Conservation (phyloP, 768 basidiomycete species). For the Trametes coccinea region DNA sequence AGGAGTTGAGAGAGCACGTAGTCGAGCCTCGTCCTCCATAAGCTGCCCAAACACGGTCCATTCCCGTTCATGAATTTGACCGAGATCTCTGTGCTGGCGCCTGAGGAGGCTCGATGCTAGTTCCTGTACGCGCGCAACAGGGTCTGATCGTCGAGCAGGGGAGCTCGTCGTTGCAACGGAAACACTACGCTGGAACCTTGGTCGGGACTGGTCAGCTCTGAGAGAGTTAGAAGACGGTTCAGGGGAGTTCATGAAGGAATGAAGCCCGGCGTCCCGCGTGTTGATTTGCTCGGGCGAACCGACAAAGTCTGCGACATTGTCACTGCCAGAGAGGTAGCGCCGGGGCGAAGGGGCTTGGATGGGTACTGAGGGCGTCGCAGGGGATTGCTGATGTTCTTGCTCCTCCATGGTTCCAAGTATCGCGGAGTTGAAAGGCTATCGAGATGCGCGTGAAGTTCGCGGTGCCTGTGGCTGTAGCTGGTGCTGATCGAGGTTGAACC, state of each 20-base stretch:
- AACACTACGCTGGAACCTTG: conserved; percentile 16
- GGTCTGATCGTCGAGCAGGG: background rate
- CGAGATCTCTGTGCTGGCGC: conserved; percentile 1
- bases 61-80: conserved; percentile 28
- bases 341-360: background rate
- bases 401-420: background rate
- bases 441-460: too few relatives aligned
- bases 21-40: conserved; percentile 51
- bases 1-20: conserved; percentile 2
- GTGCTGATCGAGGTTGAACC: too few relatives aligned
- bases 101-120: conserved; percentile 11
- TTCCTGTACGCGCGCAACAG: conserved; percentile 17
- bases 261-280: background rate
- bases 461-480: too few relatives aligned
- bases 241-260: conserved; percentile 9
- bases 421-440: background rate
- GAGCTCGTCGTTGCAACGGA: conserved; percentile 6
- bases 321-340: background rate
- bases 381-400: background rate
- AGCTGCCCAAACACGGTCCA: conserved; percentile 73
- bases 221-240: background rate
- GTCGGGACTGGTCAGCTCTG: conserved; percentile 5
- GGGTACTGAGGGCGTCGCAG: background rate
- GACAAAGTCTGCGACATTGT: conserved; percentile 4
- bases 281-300: conserved; percentile 21